Percentiles rank a stretch among this genome's conserved stretches.
Evolutionary conservation across 192 early-diverging fungal genomes (phyloP).

Genomic region (Haplosporangium gracile): DNA sequence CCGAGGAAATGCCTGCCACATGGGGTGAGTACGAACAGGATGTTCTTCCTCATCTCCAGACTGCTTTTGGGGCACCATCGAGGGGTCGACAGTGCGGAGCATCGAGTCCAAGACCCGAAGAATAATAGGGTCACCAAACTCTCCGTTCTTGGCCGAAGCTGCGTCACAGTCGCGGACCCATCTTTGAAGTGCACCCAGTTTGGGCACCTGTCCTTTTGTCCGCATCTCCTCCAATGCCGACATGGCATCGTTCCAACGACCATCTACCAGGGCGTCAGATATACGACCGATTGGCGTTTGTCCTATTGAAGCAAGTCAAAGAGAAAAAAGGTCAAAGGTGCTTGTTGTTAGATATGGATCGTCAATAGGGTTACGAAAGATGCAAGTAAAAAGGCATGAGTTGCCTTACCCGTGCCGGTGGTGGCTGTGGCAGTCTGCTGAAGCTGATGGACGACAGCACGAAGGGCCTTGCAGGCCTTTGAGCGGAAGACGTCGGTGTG

Average conservation of each 20-base stretch:
- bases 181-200: conserved; percentile 73
- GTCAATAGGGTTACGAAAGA: not conserved
- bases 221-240: conserved; percentile 66
- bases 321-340: not conserved
- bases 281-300: conserved; percentile 64
- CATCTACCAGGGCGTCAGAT: conserved; percentile 62
- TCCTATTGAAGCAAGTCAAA: conserved; percentile 11
- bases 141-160: conserved; percentile 61
- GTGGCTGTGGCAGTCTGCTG: conserved; percentile 56
- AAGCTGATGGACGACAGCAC: conserved; percentile 64
- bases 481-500: conserved; percentile 61
- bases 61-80: conserved; percentile 56
- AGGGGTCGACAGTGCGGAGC: conserved; percentile 72
- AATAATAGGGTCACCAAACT: conserved; percentile 59
- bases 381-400: not conserved
- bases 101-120: conserved; percentile 73
- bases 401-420: conserved; percentile 55
- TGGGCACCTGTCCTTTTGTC: conserved; percentile 58
- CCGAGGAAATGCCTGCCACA: conserved; percentile 60
- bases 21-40: conserved; percentile 48
- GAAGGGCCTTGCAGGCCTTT: conserved; percentile 66
- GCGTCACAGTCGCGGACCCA: conserved; percentile 84
- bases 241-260: conserved; percentile 71
- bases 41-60: not conserved
- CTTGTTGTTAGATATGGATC: not conserved